Conservation (phyloP, 148 eudicot species). For the Rheum nobile region DNA sequence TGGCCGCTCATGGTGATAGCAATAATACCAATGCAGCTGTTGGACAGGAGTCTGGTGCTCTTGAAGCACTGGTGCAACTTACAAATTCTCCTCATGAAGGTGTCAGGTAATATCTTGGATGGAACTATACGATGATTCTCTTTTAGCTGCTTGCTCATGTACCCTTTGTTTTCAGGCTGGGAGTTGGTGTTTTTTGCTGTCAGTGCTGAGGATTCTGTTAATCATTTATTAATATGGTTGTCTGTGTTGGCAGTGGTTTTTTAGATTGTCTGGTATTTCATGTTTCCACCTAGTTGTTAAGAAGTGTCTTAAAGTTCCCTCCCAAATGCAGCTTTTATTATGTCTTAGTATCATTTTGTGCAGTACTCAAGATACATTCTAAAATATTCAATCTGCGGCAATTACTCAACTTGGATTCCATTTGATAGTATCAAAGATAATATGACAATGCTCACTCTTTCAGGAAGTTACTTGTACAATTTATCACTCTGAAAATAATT, state of each 20-base stretch:
- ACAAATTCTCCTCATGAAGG: conserved; percentile 85
- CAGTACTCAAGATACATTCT: not conserved
- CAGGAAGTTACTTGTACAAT: not conserved
- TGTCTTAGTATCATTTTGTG: not conserved
- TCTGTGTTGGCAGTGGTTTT: not conserved
- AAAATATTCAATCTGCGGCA: not conserved
- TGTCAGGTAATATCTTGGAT: conserved; percentile 52
- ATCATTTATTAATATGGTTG: not conserved
- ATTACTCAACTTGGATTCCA: not conserved
- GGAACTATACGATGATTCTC: not conserved
- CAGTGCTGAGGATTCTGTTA: not conserved
- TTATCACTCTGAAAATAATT: not conserved
- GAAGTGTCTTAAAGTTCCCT: not conserved
- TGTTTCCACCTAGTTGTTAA: not conserved
- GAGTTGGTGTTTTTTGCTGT: not conserved
- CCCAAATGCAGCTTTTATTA: not conserved
- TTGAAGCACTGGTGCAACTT: conserved; percentile 90
- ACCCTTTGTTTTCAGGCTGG: not conserved
- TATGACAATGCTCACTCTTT: not conserved
- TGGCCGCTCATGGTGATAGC: conserved; percentile 99
- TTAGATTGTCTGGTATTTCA: not conserved
- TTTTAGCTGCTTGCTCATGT: conserved; percentile 1
- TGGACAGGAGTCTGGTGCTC: conserved; percentile 95
- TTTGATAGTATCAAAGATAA: not conserved
- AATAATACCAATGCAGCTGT: conserved; percentile 85